Evolutionary conservation across 2,329 filamentous ascomycete genomes (phyloP), one percentile per base, ranked within the genome.

Genomic region (Pseudocercospora eumusae): DNA sequence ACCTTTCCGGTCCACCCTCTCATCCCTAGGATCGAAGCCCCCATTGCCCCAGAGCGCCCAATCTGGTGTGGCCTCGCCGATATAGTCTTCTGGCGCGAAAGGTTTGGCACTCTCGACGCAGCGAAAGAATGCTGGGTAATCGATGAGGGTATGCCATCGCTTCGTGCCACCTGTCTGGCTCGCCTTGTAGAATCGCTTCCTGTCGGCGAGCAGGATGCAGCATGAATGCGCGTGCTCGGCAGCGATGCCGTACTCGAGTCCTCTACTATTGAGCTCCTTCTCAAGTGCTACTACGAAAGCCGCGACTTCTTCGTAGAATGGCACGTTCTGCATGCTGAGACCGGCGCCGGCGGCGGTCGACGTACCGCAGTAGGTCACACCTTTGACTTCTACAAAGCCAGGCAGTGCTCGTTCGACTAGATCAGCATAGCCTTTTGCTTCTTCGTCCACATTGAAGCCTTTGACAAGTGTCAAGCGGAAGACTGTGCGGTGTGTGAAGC

Each of bases 1-100:
- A 6, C 93, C 92, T 78, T 96, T 97, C 68, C 89, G 85, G 75
- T 93, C 90, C 8, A 97, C 92, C 66, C 93, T 84, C 75, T 90
- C 86, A 77, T 98, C 95, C 54, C 90, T 83, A 0, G 93, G 93
- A 78, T 98, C 92, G 75, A 98, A 98, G 0, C 93, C 95, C 1
- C 93, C 93, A 67, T 93, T 91, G 0, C 93, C 95, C 92, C 92
- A 98, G 18, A 89, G 86, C 9, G 93, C 93, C 95, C 93, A 98
- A 74, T 96, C 92, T 0, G 92, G 91, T 40, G 92, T 98, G 68
- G 89, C 84, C 44, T 82, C 83, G 3, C 88, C 90, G 81, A 96
- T 90, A 77, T 98, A 98, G 73, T 98, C 93, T 78, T 96, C 92
- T 0, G 93, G 92, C 8, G 80, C 82, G 81, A 96, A 97, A 11